Evolutionary conservation across 176 grass and related monocot genomes (phyloP), one percentile per base, ranked within the genome.

Genomic region (Triticum timopheevii): DNA sequence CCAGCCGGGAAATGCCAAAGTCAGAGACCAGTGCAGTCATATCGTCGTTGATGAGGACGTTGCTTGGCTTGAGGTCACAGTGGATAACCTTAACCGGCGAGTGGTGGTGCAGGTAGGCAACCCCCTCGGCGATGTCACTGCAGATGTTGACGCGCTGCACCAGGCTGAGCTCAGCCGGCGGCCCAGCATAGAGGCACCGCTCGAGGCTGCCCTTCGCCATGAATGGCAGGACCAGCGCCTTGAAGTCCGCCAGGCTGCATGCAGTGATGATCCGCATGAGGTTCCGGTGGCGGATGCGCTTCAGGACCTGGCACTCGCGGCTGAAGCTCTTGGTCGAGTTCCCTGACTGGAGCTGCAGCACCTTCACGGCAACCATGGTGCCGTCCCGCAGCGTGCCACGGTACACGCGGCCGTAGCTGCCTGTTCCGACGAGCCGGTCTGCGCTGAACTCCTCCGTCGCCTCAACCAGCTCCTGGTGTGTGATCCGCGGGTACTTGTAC

Each of bases 151-250:
- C 89, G 25, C 93, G 86, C 85, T 95, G 87, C 30, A 90, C 65
- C 17, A 98, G 90, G 93, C 93, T 93, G 7, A 98, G 86, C 77
- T 93, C 89, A 5, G 80, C 38, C 3, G 87, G 33, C 7, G 35
- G 25, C 6, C 65, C 79, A 0, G 95, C 90, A 49, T 98, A 83
- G 31, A 98, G 95, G 50, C 87, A 95, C 45, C 86, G 85, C 73
- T 98, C 95, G 3, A 98, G 93, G 89, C 93, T 98, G 69, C 96
- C 96, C 59, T 98, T 94, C 1, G 92, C 92, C 96, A 98, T 98
- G 88, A 94, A 98, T 0, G 96, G 96, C 40, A 98, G 92, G 77
- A 98, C 96, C 42, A 98, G 85, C 22, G 96, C 96, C 86, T 98
- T 98, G 80, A 98, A 98, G 76, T 96, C 96, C 33, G 93, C 88